Base-by-base conservation (phyloP, 805 yeast genomes). In the Brettanomyces anomalus region DNA sequence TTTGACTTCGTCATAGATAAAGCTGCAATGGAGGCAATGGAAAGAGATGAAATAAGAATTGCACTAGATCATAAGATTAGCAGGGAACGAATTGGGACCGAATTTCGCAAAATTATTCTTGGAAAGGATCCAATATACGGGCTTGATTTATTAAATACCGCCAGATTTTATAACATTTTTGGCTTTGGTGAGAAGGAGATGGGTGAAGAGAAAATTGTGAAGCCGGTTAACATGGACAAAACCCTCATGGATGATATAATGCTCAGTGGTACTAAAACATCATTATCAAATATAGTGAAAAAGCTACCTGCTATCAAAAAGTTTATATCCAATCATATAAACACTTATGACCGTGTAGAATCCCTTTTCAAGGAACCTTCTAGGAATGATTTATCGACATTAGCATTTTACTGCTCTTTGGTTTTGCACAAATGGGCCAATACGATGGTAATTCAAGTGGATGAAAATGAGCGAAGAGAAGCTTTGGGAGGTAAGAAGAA, bases 11-110 rank as follows among this genome's bases (percentile, higher is more conserved):
- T 51, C 1, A 72, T 93, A 28, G 94, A 80, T 7, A 52, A 58
- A 0, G 72, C 70, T 0, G 77, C 89, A 0, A 55, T 76, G 28
- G 53, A 62, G 1, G 83, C 90, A 0, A 88, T 93, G 95, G 66
- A 60, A 31, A 68, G 71, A 32, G 61, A 64, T 1, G 72, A 69
- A 7, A 77, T 90, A 41, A 77, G 75, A 48, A 47, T 56, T 0
- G 79, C 85, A 2, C 68, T 93, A 39, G 60, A 70, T 16, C 69
- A 72, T 24, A 93, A 93, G 54, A 88, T 93, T 39, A 85, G 95
- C 44, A 71, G 93, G 42, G 98, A 93, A 60, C 71, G 98, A 49
- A 78, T 93, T 15, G 97, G 96, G 3, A 79, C 76, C 5, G 98
- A 93, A 56, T 60, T 89, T 39, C 79, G 72, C 37, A 93, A 93